phyloP scores from a whole-genome alignment of 75 land plant genomes.

The Cunninghamia lanceolata region DNA sequence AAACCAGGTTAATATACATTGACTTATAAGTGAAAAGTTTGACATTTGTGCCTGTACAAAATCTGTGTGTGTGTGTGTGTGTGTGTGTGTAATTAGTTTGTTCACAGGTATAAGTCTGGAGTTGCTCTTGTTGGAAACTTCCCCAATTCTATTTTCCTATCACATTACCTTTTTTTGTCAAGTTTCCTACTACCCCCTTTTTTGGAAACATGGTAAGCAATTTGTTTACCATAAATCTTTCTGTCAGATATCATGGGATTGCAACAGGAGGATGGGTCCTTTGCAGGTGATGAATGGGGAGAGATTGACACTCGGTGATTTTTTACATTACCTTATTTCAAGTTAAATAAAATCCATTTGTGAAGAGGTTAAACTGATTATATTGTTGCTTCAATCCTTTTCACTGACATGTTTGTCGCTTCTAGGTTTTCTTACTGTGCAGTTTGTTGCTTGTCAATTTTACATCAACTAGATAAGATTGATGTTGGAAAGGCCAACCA shows the following conservation, averaged over 20 bases:
- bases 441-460: conserved; percentile 78
- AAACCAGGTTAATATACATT: neutral
- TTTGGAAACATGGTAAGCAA: neutral
- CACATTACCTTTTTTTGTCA: neutral
- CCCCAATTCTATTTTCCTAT: neutral
- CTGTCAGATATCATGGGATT: conserved; percentile 66
- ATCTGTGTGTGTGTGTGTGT: neutral
- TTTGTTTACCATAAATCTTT: conserved; percentile 21
- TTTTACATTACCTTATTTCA: neutral
- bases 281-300: conserved; percentile 99
- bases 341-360: neutral
- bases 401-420: neutral
- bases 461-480: conserved; percentile 68
- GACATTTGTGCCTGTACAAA: neutral
- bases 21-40: neutral
- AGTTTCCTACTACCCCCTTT: neutral
- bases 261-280: conserved; percentile 97
- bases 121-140: neutral
- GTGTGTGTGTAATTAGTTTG: neutral
- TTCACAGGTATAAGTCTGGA: neutral
- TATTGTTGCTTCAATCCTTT: neutral
- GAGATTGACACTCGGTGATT: conserved; percentile 90
- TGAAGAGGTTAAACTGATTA: conserved; percentile 9
- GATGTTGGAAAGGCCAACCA: conserved; percentile 81
- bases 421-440: conserved; percentile 90